phyloP scores from a whole-genome alignment of 176 grass and related monocot genomes.

The Ensete ventricosum region DNA sequence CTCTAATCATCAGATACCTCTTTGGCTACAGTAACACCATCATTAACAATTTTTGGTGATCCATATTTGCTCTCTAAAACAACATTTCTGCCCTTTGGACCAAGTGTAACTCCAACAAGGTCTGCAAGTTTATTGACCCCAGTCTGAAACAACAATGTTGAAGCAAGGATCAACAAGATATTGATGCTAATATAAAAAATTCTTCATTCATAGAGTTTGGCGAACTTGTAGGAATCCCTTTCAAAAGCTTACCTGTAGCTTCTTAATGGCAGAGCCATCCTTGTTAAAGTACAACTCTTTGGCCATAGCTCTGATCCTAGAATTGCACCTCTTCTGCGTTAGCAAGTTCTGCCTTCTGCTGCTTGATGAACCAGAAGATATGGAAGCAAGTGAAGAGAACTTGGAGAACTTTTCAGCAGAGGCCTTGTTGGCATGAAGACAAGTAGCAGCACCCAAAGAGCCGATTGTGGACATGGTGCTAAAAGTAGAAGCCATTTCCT shows the following conservation, averaged over 20 bases:
- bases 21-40: constrained; percentile 36
- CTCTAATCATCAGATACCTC: background rate
- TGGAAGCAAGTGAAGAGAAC: constrained; percentile 24
- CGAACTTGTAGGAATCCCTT: too few species aligned
- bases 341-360: constrained; percentile 36
- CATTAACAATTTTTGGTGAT: constrained; percentile 86
- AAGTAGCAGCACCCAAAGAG: constrained; percentile 51
- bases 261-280: constrained; percentile 56
- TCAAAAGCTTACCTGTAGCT: constrained; percentile 46
- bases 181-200: constrained; percentile 50
- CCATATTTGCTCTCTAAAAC: constrained; percentile 95
- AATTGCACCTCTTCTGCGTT: constrained; percentile 44
- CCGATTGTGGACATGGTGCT: constrained; percentile 59
- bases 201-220: background rate
- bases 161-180: constrained; percentile 65
- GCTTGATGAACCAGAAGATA: constrained; percentile 30
- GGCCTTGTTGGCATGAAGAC: constrained; percentile 26
- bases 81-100: constrained; percentile 93
- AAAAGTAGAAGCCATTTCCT: constrained; percentile 66
- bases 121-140: too few species aligned
- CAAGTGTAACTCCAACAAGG: constrained; percentile 53
- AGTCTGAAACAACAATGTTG: too few species aligned
- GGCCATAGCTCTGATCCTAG: constrained; percentile 21
- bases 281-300: constrained; percentile 44
- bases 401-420: background rate